phyloP scores from a whole-genome alignment of 169 alveolate species.

The Cryptosporidium felis region DNA sequence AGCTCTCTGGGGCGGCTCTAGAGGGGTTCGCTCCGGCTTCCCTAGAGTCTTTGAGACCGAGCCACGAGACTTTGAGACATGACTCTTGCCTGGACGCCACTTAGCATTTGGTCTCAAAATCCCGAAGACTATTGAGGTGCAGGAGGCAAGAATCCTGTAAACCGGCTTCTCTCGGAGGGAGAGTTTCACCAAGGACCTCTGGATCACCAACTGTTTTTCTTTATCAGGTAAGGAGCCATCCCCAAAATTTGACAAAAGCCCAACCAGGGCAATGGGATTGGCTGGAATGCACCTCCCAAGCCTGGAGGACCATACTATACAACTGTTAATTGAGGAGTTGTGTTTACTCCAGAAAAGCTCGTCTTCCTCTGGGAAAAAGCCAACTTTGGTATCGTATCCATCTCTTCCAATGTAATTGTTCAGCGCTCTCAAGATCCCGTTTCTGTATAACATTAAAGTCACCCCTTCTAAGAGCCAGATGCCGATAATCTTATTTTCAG shows the following conservation, averaged over 20 bases:
- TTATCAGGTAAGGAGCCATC: conserved; percentile 1
- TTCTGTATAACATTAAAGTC: conserved; percentile 24
- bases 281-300: conserved; percentile 64
- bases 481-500: conserved; percentile 8
- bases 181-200: conserved; percentile 34
- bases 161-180: conserved; percentile 61
- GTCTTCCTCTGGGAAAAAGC: conserved; percentile 19
- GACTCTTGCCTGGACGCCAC: conserved; percentile 21
- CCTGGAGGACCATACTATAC: conserved; percentile 25
- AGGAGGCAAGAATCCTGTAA: conserved; percentile 42
- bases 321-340: conserved; percentile 1
- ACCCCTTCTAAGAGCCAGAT: conserved; percentile 61
- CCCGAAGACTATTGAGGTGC: conserved; percentile 38
- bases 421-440: conserved; percentile 27
- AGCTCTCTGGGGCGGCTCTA: neutral
- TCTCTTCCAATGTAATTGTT: conserved; percentile 59
- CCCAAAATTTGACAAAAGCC: conserved; percentile 24
- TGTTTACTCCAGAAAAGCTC: neutral
- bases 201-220: conserved; percentile 16
- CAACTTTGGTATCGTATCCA: conserved; percentile 60
- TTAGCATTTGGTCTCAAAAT: conserved; percentile 42
- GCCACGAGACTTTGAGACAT: neutral
- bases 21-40: neutral
- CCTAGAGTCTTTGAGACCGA: neutral
- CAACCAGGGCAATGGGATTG: conserved; percentile 63